Percentiles rank a stretch among this genome's conserved stretches.
Conservation (phyloP, 441 rosid species). For the Erodium texanum region DNA sequence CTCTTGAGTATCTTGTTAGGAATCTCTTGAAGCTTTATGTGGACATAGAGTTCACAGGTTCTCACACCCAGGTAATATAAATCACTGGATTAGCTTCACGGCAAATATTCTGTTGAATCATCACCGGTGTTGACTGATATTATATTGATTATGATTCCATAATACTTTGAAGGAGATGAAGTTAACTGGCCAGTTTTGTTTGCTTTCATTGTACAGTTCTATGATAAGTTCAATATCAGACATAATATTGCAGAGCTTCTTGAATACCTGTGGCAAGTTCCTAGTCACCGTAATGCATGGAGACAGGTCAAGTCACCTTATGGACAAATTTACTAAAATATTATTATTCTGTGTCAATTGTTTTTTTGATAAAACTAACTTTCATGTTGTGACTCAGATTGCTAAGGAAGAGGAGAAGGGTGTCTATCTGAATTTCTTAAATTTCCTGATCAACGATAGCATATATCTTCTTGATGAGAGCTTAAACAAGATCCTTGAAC, state of each 20-base stretch:
- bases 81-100: too few relatives aligned
- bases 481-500: conserved; percentile 93
- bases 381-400: conserved; percentile 47
- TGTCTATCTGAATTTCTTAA: conserved; percentile 90
- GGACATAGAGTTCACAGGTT: conserved; percentile 97
- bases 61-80: conserved; percentile 98
- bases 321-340: background rate
- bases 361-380: background rate
- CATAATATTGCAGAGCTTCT: conserved; percentile 98
- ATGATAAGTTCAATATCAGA: conserved; percentile 94
- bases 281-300: conserved; percentile 96
- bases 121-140: too few relatives aligned
- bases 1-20: conserved; percentile 91
- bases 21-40: conserved; percentile 95
- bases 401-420: conserved; percentile 99
- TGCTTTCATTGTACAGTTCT: conserved; percentile 54
- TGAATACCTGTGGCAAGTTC: conserved; percentile 97
- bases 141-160: too few relatives aligned
- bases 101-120: too few relatives aligned
- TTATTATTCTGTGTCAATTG: background rate
- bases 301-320: conserved; percentile 52
- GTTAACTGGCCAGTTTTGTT: background rate
- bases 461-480: conserved; percentile 97
- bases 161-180: too few relatives aligned
- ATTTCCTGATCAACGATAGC: conserved; percentile 95